A percentile compares a stretch with the other conserved stretches of the same genome.
Conservation (phyloP, 108 stramenopile genomes). For the Pseudonitzschia delicatissima region DNA sequence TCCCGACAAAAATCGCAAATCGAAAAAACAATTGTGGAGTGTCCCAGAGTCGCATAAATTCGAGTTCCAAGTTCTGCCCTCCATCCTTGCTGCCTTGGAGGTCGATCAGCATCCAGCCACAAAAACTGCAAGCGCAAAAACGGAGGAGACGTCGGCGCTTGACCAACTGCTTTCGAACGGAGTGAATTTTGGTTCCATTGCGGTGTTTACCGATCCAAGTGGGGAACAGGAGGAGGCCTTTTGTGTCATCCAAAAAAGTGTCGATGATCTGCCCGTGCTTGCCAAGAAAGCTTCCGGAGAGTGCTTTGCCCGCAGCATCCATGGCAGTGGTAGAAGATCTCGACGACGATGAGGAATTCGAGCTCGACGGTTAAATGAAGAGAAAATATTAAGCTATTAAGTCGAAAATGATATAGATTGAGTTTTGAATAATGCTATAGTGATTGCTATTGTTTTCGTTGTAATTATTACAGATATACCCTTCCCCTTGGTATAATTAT, state of each 20-base stretch:
- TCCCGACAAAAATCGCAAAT: slow-evolving; percentile 34
- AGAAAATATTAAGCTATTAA: too few relatives aligned
- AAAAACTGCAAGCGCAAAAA: background rate
- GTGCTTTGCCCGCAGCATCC: slow-evolving; percentile 21
- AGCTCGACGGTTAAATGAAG: slow-evolving; percentile 15
- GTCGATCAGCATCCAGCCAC: slow-evolving; percentile 46
- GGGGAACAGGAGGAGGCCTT: slow-evolving; percentile 39
- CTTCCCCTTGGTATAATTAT: too few relatives aligned
- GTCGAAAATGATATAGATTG: too few relatives aligned
- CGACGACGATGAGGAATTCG: slow-evolving; percentile 40
- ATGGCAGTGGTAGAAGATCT: slow-evolving; percentile 38
- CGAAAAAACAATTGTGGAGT: slow-evolving; percentile 11
- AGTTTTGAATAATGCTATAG: too few relatives aligned
- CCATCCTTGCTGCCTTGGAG: slow-evolving; percentile 64
- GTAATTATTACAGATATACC: too few relatives aligned
- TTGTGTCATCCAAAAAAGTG: slow-evolving; percentile 59
- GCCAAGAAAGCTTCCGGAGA: background rate
- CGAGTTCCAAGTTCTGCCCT: slow-evolving; percentile 75
- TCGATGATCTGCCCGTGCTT: slow-evolving; percentile 27
- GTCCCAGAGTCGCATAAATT: slow-evolving; percentile 41
- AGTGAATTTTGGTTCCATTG: slow-evolving; percentile 82
- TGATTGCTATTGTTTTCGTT: too few relatives aligned
- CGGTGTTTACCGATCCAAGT: slow-evolving; percentile 68
- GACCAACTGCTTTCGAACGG: slow-evolving; percentile 45
- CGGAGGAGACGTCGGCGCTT: background rate